Conservation (phyloP, 805 yeast genomes). For the Clavispora carvajalis region DNA sequence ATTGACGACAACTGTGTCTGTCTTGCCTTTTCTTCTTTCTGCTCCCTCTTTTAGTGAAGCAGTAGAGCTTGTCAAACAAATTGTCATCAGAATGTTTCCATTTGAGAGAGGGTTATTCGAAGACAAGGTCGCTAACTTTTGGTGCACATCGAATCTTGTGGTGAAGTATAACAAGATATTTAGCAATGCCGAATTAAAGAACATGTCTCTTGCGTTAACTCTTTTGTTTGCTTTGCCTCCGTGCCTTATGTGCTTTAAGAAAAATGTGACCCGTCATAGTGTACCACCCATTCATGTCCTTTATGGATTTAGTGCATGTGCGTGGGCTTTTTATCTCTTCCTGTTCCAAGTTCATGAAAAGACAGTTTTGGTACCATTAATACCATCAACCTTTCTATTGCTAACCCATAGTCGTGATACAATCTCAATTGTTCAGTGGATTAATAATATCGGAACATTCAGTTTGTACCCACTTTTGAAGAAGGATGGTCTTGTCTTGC, state of each 20-base stretch:
- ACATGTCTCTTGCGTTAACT: conserved; percentile 51
- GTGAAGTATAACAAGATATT: conserved; percentile 63
- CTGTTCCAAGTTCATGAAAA: conserved; percentile 97
- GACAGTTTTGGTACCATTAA: conserved; percentile 77
- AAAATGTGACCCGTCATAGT: conserved; percentile 17
- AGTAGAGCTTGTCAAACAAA: conserved; percentile 46
- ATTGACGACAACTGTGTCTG: conserved; percentile 42
- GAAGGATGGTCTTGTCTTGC: conserved; percentile 69
- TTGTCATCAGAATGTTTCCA: conserved; percentile 73
- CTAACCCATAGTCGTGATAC: conserved; percentile 51
- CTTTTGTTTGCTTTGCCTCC: conserved; percentile 32
- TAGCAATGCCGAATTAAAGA: conserved; percentile 52
- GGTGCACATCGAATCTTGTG: conserved; percentile 88
- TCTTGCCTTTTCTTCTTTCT: conserved; percentile 55
- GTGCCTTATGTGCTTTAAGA: conserved; percentile 32
- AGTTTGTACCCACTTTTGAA: conserved; percentile 84
- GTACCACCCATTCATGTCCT: conserved; percentile 20
- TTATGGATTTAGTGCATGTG: conserved; percentile 76
- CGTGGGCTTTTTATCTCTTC: conserved; percentile 85
- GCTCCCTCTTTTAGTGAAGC: conserved; percentile 22
- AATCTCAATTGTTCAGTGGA: conserved; percentile 79
- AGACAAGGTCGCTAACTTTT: conserved; percentile 94
- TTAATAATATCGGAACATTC: conserved; percentile 76
- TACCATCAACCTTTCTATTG: conserved; percentile 73
- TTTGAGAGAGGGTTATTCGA: conserved; percentile 92